phyloP scores from a whole-genome alignment of 441 rosid genomes.

The California macrophylla region DNA sequence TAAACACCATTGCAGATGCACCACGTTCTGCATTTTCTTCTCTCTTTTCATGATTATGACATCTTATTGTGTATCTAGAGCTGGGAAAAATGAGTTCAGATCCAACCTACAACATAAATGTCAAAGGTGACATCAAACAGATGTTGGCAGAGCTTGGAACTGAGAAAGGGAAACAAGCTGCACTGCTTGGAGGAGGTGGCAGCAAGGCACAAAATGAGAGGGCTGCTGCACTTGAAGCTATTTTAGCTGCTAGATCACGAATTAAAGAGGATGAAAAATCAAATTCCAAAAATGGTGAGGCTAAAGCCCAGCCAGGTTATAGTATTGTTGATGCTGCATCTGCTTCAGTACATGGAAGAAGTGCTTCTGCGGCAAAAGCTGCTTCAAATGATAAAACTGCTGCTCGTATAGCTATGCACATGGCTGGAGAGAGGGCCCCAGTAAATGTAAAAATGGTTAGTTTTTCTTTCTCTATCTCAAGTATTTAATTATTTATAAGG shows the following conservation, averaged over 20 bases:
- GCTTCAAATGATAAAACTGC: slow-evolving; percentile 70
- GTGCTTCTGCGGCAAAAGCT: slow-evolving; percentile 88
- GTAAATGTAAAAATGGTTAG: slow-evolving; percentile 76
- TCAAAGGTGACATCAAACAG: slow-evolving; percentile 72
- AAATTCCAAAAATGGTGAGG: slow-evolving; percentile 36
- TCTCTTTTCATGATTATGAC: slow-evolving; percentile 13
- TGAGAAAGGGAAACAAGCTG: slow-evolving; percentile 73
- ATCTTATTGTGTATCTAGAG: slow-evolving; percentile 32
- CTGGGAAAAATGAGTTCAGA: slow-evolving; percentile 56
- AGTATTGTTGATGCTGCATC: slow-evolving; percentile 96
- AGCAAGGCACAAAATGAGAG: slow-evolving; percentile 86
- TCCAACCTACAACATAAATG: slow-evolving; percentile 68
- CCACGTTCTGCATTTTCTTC: slow-evolving; percentile 3
- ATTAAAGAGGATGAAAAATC: slow-evolving; percentile 53
- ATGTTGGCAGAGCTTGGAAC: slow-evolving; percentile 89
- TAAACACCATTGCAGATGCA: slow-evolving; percentile 9
- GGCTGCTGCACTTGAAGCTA: slow-evolving; percentile 79
- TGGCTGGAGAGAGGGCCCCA: slow-evolving; percentile 88
- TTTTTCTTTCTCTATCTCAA: slow-evolving; percentile 14
- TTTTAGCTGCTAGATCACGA: slow-evolving; percentile 74
- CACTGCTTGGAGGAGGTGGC: slow-evolving; percentile 89
- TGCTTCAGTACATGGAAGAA: slow-evolving; percentile 89
- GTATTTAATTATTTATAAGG: neutral
- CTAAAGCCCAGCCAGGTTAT: slow-evolving; percentile 38
- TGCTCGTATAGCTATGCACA: slow-evolving; percentile 91